A percentile compares a stretch with the other conserved stretches of the same genome.
phyloP scores from a whole-genome alignment of 2,329 filamentous ascomycete genomes.

The Fusarium sp. region DNA sequence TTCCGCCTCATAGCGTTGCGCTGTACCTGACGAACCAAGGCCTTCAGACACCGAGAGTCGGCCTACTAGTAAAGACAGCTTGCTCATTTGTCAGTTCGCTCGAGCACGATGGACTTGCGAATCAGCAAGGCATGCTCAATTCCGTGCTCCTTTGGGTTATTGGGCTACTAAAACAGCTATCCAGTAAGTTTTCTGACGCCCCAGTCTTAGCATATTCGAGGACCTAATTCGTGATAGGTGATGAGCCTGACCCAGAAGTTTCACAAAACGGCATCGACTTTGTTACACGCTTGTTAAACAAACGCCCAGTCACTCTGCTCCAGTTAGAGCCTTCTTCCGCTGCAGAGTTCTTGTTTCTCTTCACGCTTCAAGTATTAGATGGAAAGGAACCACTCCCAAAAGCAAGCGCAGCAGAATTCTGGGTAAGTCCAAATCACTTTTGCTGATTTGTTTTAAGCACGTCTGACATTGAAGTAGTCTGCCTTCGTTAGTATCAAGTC shows the following conservation, averaged over 20 bases:
- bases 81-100: slow-evolving; percentile 76
- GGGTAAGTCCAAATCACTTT: slow-evolving; percentile 63
- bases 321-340: slow-evolving; percentile 66
- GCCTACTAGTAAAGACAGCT: slow-evolving; percentile 77
- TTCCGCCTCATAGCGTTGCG: slow-evolving; percentile 74
- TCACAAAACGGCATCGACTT: slow-evolving; percentile 81
- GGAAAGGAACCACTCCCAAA: slow-evolving; percentile 82
- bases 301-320: slow-evolving; percentile 72
- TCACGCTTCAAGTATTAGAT: slow-evolving; percentile 76
- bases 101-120: slow-evolving; percentile 57
- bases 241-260: slow-evolving; percentile 79
- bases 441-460: no score
- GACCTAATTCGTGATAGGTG: slow-evolving; percentile 58
- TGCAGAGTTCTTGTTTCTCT: slow-evolving; percentile 77
- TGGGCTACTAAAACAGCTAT: slow-evolving; percentile 71
- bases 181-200: slow-evolving; percentile 57
- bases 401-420: slow-evolving; percentile 78
- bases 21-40: slow-evolving; percentile 72
- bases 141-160: slow-evolving; percentile 72
- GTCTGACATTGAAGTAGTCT: slow-evolving; percentile 55
- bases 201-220: background rate
- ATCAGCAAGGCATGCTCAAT: slow-evolving; percentile 62
- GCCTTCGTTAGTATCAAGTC: slow-evolving; percentile 65
- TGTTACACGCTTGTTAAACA: slow-evolving; percentile 71
- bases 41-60: slow-evolving; percentile 73